Evolutionary conservation across 352 stramenopile genomes (phyloP), one percentile per base, ranked within the genome.

Genomic region (Globisporangium canariense): DNA sequence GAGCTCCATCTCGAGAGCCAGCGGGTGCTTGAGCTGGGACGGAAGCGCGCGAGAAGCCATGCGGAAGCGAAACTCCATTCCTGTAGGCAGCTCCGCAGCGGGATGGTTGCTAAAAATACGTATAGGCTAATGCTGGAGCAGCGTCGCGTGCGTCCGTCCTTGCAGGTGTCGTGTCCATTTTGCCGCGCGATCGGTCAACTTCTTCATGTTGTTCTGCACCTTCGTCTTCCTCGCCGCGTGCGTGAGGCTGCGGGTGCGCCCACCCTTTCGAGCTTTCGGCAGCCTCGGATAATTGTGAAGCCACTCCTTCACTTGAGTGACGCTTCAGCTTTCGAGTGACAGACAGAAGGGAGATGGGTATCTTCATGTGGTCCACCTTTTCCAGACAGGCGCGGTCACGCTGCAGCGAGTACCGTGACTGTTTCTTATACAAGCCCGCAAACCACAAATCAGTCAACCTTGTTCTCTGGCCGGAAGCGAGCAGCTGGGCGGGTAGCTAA

Each of bases 331-430:
- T 54, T 36, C 3, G 53, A 18, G 28, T 11, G 14, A 4, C 8
- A 20, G 53, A 47, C 8, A 20, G 53, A 47, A 16, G 10, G 20
- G 34, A 20, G 11, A 49, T 30, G 53, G 34, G 56, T 53, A 61
- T 61, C 55, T 61, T 62, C 25, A 28, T 43, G 57, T 62, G 57
- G 57, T 41, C 41, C 57, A 62, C 54, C 28, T 28, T 9, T 7
- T 18, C 18, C 7, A 20, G 11, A 20, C 20, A n/a, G 41, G 41
- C 41, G 41, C 14, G 2, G 2, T 28, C 25, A 28, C 2, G 25
- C 25, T 28, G 25, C 36, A 41, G 9, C 7, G 4, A 11, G 47
- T 34, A 32, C 3, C 22, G 3, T 49, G 36, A 18, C 9, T 11
- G 11, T 36, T n/a, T 60, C 25, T 9, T 32, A 25, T 55, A 22